Evolutionary conservation across 2,329 filamentous ascomycete genomes (phyloP).

Genomic region (Aspergillus novofumigatus): DNA sequence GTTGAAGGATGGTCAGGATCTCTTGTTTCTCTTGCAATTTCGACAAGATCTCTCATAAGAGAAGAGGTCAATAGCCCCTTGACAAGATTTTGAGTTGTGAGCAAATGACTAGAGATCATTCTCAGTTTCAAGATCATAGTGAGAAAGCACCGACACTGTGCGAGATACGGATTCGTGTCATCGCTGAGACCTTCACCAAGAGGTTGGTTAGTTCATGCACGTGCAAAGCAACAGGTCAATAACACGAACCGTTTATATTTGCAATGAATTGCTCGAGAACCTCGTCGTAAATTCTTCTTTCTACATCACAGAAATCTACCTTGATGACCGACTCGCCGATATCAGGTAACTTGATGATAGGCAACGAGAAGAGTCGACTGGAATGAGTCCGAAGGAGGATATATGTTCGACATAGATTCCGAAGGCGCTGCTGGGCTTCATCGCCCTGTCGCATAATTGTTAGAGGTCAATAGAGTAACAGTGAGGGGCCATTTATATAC

Average conservation of each 20-base stretch:
- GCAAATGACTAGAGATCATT: constrained; percentile 48
- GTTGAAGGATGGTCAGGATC: constrained; percentile 10
- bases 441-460: constrained; percentile 5
- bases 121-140: constrained; percentile 49
- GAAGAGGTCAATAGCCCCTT: constrained; percentile 42
- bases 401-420: constrained; percentile 33
- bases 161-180: constrained; percentile 4
- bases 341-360: constrained; percentile 52
- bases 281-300: constrained; percentile 52
- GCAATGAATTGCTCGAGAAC: constrained; percentile 43
- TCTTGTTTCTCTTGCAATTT: constrained; percentile 24
- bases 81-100: constrained; percentile 46
- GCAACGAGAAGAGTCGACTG: constrained; percentile 50
- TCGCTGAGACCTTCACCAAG: background rate
- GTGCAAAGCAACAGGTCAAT: background rate
- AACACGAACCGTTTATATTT: constrained; percentile 18
- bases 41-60: constrained; percentile 44
- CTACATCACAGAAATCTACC: constrained; percentile 50
- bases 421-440: constrained; percentile 18
- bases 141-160: constrained; percentile 39
- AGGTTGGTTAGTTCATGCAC: constrained; percentile 28
- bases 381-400: constrained; percentile 55
- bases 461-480: background rate
- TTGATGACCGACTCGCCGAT: constrained; percentile 42
- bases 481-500: constrained; percentile 11